phyloP scores from a whole-genome alignment of 495 filamentous ascomycete species.

The Hypoxylon rickii region DNA sequence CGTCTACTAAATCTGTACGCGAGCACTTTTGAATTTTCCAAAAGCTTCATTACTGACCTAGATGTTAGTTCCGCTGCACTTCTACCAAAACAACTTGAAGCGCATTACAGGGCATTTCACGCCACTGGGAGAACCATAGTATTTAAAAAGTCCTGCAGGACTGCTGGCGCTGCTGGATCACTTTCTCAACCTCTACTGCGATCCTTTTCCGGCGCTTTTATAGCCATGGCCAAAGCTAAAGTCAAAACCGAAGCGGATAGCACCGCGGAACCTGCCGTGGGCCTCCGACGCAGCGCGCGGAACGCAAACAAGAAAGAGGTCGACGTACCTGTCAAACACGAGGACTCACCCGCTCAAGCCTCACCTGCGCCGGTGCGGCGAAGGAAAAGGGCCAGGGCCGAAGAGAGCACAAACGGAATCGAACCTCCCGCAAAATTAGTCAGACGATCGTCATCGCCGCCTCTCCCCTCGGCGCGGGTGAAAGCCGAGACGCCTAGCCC shows the following conservation, averaged over 20 bases:
- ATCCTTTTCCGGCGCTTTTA: not conserved
- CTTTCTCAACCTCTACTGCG: not conserved
- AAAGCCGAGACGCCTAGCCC: slow-evolving; percentile 5
- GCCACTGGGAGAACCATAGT: too few relatives aligned
- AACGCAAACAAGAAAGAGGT: slow-evolving; percentile 1
- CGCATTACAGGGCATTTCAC: too few relatives aligned
- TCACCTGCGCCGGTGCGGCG: not conserved
- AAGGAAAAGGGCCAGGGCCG: slow-evolving; percentile 7
- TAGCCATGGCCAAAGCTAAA: slow-evolving; percentile 11
- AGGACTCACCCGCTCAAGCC: not conserved
- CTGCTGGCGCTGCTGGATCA: not conserved
- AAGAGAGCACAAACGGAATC: not conserved
- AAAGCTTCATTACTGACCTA: not conserved
- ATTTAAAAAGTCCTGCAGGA: not conserved
- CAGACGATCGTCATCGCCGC: slow-evolving; percentile 1
- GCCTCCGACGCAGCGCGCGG: slow-evolving; percentile 28
- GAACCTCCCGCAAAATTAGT: slow-evolving; percentile 5
- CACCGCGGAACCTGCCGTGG: not conserved
- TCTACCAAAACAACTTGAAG: too few relatives aligned
- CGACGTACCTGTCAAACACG: slow-evolving; percentile 11
- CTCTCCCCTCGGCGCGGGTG: not conserved
- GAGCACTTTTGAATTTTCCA: not conserved
- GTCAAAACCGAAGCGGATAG: slow-evolving; percentile 1
- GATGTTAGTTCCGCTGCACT: not conserved
- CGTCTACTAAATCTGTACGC: not conserved